Evolutionary conservation across 208 protist species (phyloP).

Genomic region (Crithidia bombi): DNA sequence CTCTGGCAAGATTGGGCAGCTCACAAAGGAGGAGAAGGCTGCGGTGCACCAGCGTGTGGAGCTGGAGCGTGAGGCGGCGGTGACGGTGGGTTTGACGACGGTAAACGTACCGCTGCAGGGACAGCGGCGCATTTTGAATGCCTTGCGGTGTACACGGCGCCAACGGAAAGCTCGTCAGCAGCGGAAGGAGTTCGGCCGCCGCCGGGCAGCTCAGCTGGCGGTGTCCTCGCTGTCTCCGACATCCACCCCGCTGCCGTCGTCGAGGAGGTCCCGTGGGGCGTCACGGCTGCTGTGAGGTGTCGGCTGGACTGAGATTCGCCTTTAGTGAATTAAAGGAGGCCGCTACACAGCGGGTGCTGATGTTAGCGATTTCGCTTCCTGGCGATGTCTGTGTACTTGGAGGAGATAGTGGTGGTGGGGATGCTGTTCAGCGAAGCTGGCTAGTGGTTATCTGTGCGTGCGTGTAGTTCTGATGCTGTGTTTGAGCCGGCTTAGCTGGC

Average conservation of each 20-base stretch:
- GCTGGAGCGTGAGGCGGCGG: conserved; percentile 36
- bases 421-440: too few species aligned
- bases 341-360: too few species aligned
- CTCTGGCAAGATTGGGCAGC: conserved; percentile 30
- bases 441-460: too few species aligned
- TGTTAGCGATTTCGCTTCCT: too few species aligned
- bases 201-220: conserved; percentile 1
- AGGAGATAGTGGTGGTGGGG: too few species aligned
- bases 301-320: too few species aligned
- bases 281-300: too few species aligned
- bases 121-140: conserved; percentile 40
- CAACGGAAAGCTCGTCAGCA: conserved; percentile 6
- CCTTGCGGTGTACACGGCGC: conserved; percentile 37
- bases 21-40: conserved; percentile 33
- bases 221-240: neutral
- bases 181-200: conserved; percentile 8
- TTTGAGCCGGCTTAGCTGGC: too few species aligned
- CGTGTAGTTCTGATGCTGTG: too few species aligned
- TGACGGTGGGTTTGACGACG: conserved; percentile 32
- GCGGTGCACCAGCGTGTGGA: conserved; percentile 34
- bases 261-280: too few species aligned
- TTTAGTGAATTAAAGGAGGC: too few species aligned
- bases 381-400: too few species aligned
- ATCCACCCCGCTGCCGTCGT: neutral
- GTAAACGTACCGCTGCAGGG: conserved; percentile 5